Evolutionary conservation across 2,329 filamentous ascomycete genomes (phyloP).

Genomic region (Fusarium incarnatum): DNA sequence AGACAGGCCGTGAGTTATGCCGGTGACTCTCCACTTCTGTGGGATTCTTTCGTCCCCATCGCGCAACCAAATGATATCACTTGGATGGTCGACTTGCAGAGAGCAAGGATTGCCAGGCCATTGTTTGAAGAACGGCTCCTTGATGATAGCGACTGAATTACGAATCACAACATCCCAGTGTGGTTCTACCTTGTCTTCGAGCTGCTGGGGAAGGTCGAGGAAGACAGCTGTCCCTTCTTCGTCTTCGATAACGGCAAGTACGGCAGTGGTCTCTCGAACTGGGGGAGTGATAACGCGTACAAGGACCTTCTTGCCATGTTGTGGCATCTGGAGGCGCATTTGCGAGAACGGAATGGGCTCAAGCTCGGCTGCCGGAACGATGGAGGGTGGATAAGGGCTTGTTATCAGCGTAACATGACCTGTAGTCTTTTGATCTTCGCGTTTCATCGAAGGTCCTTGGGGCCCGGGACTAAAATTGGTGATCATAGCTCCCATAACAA

Average conservation of each 20-base stretch:
- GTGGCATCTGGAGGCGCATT: slow-evolving; percentile 23
- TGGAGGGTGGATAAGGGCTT: neutral
- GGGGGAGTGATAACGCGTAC: slow-evolving; percentile 40
- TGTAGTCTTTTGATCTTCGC: neutral
- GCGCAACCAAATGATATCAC: slow-evolving; percentile 59
- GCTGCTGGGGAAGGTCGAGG: slow-evolving; percentile 58
- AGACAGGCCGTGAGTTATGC: neutral
- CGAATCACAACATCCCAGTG: slow-evolving; percentile 50
- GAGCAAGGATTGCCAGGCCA: slow-evolving; percentile 54
- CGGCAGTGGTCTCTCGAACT: slow-evolving; percentile 7
- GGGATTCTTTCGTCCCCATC: slow-evolving; percentile 54
- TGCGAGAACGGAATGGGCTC: neutral
- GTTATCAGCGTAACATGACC: neutral
- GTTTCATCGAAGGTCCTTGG: neutral
- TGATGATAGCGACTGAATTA: slow-evolving; percentile 55
- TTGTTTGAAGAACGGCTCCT: slow-evolving; percentile 64
- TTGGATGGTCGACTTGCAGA: slow-evolving; percentile 64
- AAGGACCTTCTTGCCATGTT: slow-evolving; percentile 30
- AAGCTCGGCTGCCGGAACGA: neutral
- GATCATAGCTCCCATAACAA: fast-evolving
- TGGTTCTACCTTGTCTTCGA: slow-evolving; percentile 50
- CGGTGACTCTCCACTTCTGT: slow-evolving; percentile 47
- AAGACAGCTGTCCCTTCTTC: slow-evolving; percentile 49
- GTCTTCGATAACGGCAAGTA: slow-evolving; percentile 53
- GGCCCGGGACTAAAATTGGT: neutral